These are phyloP conservation scores for Tolypocladium endophyticum DNA, from an alignment of 2,329 filamentous ascomycete species.

Conservation along the genomic window DNA sequence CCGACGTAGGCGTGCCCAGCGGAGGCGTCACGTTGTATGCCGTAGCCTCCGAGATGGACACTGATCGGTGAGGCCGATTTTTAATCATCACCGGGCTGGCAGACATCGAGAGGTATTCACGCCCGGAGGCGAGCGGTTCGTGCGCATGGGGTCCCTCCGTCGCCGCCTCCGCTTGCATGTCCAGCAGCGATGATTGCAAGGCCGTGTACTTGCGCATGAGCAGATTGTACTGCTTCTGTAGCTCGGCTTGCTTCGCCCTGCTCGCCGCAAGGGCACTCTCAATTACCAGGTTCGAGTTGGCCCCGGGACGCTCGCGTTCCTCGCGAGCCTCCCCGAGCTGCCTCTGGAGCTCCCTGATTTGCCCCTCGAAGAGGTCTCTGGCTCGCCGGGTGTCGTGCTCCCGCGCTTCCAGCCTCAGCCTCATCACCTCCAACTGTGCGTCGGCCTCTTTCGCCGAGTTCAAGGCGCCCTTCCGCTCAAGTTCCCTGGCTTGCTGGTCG, in stretches of 20 bases:
- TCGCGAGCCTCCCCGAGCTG: conserved; percentile 30
- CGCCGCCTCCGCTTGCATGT: conserved; percentile 28
- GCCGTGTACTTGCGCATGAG: conserved; percentile 41
- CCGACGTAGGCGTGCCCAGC: conserved; percentile 19
- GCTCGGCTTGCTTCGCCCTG: conserved; percentile 40
- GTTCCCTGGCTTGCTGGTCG: conserved; percentile 53
- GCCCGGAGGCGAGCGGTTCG: conserved; percentile 9
- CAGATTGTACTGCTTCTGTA: conserved; percentile 40
- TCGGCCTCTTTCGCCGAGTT: conserved; percentile 49
- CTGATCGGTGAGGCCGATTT: conserved; percentile 25
- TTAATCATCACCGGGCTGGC: conserved; percentile 27
- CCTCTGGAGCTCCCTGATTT: conserved; percentile 35
- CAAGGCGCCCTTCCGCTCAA: conserved; percentile 45
- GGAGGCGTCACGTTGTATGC: conserved; percentile 33
- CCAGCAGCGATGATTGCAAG: conserved; percentile 38
- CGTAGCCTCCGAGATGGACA: conserved; percentile 34
- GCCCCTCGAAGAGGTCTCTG: conserved; percentile 32
- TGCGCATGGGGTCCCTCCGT: neutral
- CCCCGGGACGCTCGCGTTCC: conserved; percentile 12
- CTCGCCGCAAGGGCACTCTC: conserved; percentile 39
- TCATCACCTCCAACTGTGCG: conserved; percentile 46
- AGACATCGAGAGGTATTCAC: conserved; percentile 25
- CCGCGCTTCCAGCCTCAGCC: conserved; percentile 43
- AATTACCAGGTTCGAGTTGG: conserved; percentile 25
- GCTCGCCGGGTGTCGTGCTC: conserved; percentile 35